Conservation (phyloP, 306 rosid genomes). For the Canavalia gladiata region DNA sequence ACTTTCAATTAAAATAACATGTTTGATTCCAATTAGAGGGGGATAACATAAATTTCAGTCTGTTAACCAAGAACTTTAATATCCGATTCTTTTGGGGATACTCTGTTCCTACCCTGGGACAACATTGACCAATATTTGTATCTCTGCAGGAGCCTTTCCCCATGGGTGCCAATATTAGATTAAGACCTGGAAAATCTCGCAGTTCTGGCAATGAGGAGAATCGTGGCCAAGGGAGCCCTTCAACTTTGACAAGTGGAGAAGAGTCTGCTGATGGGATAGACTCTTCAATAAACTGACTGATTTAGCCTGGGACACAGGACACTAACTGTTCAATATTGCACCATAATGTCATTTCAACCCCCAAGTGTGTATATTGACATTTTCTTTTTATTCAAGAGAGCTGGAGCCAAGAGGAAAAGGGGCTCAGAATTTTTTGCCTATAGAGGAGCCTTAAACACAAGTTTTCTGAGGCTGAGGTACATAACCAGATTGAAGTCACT, state of each 20-base stretch:
- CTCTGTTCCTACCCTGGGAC: constrained; percentile 20
- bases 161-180: constrained; percentile 66
- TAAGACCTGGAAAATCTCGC: constrained; percentile 69
- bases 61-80: constrained; percentile 6
- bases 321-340: constrained; percentile 52
- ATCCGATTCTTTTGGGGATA: constrained; percentile 26
- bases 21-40: neutral
- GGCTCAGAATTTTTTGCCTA: constrained; percentile 58
- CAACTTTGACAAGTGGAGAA: constrained; percentile 58
- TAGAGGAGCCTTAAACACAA: constrained; percentile 57
- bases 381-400: constrained; percentile 44
- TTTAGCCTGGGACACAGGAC: constrained; percentile 46
- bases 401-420: constrained; percentile 22
- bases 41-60: neutral
- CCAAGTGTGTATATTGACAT: constrained; percentile 49
- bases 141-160: constrained; percentile 78
- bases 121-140: constrained; percentile 25
- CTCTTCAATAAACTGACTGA: constrained; percentile 49
- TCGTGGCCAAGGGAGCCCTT: constrained; percentile 59
- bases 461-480: constrained; percentile 53
- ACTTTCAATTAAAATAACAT: neutral
- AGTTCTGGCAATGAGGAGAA: constrained; percentile 53
- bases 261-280: constrained; percentile 60
- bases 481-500: constrained; percentile 52
- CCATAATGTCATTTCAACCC: constrained; percentile 44